phyloP scores from a whole-genome alignment of 2,329 filamentous ascomycete species.

The Fusarium dlaminii region DNA sequence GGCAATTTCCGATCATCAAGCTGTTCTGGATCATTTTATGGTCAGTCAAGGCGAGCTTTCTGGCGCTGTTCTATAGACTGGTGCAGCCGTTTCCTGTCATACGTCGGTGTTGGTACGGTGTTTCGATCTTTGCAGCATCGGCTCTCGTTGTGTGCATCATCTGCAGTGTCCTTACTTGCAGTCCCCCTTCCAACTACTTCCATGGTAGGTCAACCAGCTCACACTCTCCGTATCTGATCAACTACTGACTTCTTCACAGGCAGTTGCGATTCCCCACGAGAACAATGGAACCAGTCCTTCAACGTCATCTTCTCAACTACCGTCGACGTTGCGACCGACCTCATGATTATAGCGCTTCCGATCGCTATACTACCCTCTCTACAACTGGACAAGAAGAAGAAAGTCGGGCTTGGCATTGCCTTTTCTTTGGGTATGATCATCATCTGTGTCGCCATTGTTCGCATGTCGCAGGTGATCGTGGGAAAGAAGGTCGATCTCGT shows the following conservation, averaged over 20 bases:
- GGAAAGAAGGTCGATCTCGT: constrained; percentile 15
- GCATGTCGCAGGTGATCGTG: constrained; percentile 24
- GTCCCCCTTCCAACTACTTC: constrained; percentile 12
- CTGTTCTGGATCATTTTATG: constrained; percentile 25
- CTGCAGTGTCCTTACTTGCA: constrained; percentile 15
- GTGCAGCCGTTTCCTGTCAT: constrained; percentile 12
- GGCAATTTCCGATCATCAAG: constrained; percentile 27
- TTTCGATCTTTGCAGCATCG: background rate
- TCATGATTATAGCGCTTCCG: constrained; percentile 28
- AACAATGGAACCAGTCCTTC: constrained; percentile 7
- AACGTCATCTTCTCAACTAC: constrained; percentile 22
- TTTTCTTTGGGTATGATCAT: constrained; percentile 22
- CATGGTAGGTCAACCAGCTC: background rate
- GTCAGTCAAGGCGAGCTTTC: constrained; percentile 26
- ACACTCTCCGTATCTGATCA: accelerated
- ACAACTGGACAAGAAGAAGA: constrained; percentile 22
- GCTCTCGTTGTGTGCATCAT: constrained; percentile 5
- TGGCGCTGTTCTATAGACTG: constrained; percentile 11
- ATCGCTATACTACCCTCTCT: constrained; percentile 17
- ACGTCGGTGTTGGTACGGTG: constrained; percentile 12
- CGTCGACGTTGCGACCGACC: constrained; percentile 11
- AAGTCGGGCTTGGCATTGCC: constrained; percentile 10
- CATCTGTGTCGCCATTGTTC: constrained; percentile 10
- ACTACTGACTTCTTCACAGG: background rate
- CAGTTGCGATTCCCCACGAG: background rate